phyloP scores from a whole-genome alignment of 768 basidiomycete species.

The Mycena sanguinolenta region DNA sequence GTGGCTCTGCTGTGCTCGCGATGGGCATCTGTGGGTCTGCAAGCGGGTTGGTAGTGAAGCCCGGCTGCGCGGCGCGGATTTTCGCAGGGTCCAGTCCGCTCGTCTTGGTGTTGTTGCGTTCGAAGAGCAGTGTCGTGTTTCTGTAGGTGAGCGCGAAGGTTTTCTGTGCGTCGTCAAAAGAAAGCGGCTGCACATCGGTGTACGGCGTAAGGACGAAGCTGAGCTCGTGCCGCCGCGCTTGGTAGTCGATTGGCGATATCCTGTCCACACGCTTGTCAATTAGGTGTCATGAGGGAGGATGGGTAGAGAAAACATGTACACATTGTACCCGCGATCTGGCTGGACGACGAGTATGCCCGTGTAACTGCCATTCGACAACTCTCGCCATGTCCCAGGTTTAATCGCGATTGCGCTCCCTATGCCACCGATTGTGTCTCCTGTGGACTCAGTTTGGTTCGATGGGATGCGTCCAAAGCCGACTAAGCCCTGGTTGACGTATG shows the following conservation, averaged over 20 bases:
- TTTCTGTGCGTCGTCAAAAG: slow-evolving; percentile 62
- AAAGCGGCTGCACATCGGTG: slow-evolving; percentile 57
- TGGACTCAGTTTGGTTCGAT: slow-evolving; percentile 67
- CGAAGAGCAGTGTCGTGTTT: slow-evolving; percentile 63
- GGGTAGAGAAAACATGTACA: slow-evolving; percentile 51
- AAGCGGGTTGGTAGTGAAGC: slow-evolving; percentile 43
- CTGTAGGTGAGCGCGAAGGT: slow-evolving; percentile 66
- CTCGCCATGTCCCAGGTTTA: slow-evolving; percentile 61
- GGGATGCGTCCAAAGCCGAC: slow-evolving; percentile 74
- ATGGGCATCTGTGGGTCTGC: slow-evolving; percentile 63
- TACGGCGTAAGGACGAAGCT: slow-evolving; percentile 72
- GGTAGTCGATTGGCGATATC: slow-evolving; percentile 69
- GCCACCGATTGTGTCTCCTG: slow-evolving; percentile 72
- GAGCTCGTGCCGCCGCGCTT: slow-evolving; percentile 70
- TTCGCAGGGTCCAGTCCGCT: slow-evolving; percentile 68
- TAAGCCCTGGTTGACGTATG: slow-evolving; percentile 41
- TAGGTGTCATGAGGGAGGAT: no score
- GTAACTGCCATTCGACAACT: slow-evolving; percentile 52
- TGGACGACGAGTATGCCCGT: slow-evolving; percentile 65
- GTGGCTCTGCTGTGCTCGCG: slow-evolving; percentile 55
- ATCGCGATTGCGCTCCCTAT: slow-evolving; percentile 75
- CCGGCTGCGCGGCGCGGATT: slow-evolving; percentile 55
- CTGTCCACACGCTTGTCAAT: slow-evolving; percentile 43
- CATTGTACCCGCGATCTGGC: slow-evolving; percentile 71
- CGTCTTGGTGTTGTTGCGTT: slow-evolving; percentile 59